Evolutionary conservation across 345 rosid genomes (phyloP), one percentile per base, ranked within the genome.

Genomic region (Triadica sebifera): DNA sequence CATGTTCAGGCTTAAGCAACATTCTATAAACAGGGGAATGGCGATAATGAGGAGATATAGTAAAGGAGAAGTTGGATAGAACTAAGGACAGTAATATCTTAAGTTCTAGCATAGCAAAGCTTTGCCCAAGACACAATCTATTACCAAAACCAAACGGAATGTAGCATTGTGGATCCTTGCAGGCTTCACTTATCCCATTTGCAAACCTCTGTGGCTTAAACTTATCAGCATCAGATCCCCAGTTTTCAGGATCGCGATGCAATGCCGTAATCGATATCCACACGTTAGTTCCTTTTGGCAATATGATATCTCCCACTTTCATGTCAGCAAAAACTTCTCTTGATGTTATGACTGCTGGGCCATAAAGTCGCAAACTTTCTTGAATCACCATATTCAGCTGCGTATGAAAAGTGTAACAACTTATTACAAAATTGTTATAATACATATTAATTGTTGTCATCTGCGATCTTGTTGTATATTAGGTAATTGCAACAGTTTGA

Each of bases 161-260:
- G 39, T 75, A 69, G 0, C 52, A 41, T 24, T 69, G 74, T 6
- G 74, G 69, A 38, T 49, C 6, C 52, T 52, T 75, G 67, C 79
- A 69, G 34, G 79, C 74, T 52, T 49, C 69, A 16, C 24, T 16
- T 7, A 69, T 22, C 6, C 79, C 68, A 20, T 37, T 10, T 4
- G 68, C 68, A 60, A 75, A 69, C 52, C 79, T 69, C 53, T 69
- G 74, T 0, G 74, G 79, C 39, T 75, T 75, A 13, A 75, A 69
- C 38, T 69, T 69, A 45, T 51, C 2, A 13, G 74, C 74, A 8
- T 75, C 74, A 5, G 79, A 39, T 9, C 79, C 79, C 74, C 69
- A 61, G 12, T 37, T 75, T 50, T 69, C 69, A 17, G 74, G 68
- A 38, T 75, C 74, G 1, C 62, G 67, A 13, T 75, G 69, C 59